Base-by-base conservation (phyloP, 768 basidiomycete genomes). In the Floccularia luteovirens region DNA sequence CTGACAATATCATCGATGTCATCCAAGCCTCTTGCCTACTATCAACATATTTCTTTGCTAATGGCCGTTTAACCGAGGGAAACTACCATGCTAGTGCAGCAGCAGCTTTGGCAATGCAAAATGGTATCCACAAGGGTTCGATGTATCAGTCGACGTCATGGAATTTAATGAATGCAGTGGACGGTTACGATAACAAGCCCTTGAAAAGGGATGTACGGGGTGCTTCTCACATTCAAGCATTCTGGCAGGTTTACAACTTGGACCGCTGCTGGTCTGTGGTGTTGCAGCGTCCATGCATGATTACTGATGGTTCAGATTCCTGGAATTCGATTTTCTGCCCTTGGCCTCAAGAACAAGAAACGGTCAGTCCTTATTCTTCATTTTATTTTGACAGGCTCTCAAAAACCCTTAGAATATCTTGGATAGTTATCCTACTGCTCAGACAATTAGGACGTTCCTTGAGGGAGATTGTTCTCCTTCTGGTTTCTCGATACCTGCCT, bases 171-270 rank as follows among this genome's bases (percentile, higher is more conserved):
- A 55, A 60, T 44, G 37, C 50, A 7, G 49, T 43, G 22, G 64
- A 69, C 34, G 50, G 52, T 3, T 70, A 70, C 44, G 70, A 75
- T 31, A 61, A 79, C 36, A 77, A 77, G 32, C 81, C 77, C 2
- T 61, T 74, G 1, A 75, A 75, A 53, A 72, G 73, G 47, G 62
- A 70, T 28, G 56, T 79, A 35, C 75, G 78, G 47, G 78, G 80
- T 32, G 82, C 79, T 34, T 83, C 88, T 53, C 69, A 82, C 30
- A 78, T 87, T 41, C 57, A 79, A 27, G 71, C 85, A 0, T 90
- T 90, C 49, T 90, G 87, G 87, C 83, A 88, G 53, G 82, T 85
- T 8, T 90, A 79, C 58, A 75, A 77, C 50, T 64, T 89, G 47
- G 87, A 90, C 58, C 75, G 80, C 22, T 86, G 83, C 52, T 88